Evolutionary conservation across 169 alveolate species (phyloP), one percentile per base, ranked within the genome.

Genomic region (Plasmodium vinckei): DNA sequence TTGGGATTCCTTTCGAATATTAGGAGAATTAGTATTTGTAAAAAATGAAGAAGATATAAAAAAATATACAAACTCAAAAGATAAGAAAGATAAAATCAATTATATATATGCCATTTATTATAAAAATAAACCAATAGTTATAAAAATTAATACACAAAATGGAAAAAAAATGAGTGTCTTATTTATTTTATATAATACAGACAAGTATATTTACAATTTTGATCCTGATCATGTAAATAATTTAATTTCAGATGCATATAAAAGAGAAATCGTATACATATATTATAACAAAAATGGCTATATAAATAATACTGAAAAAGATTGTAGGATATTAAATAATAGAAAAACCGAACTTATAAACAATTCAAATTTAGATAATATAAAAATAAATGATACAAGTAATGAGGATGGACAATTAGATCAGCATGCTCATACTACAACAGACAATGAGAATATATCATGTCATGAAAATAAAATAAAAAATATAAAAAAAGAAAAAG

Each of bases 171-270:
- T 5, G 10, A 57, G 54, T 27, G 89, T 57, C 42, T 19, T 79
- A 25, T 79, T 79, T 60, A 79, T 79, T 23, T 47, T 79, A 39
- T 79, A 79, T 39, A 67, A 79, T 65, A 19, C 42, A 44, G 64
- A 57, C 13, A 79, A 79, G 12, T 79, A 79, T 65, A 42, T 65
- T 1, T 79, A 79, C 17, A 79, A 53, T 56, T 47, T 65, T 51
- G 25, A 42, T 39, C 15, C 25, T 33, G 89, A 79, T 27, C 89
- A 79, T 51, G 89, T 79, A 59, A 65, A 47, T 46, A 65, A 5
- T 5, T 60, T 79, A 39, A 70, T 67, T 39, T 15, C 59, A 21
- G 70, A 79, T n/a, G 89, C 89, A 9, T 69, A 65, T 15, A 54
- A 60, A 10, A 64, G 46, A 53, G 33, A 53, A 12, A 46, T 25